Evolutionary conservation across 2,329 filamentous ascomycete species (phyloP), one percentile per base, ranked within the genome.

Genomic region (Colletotrichum cordylinicola): DNA sequence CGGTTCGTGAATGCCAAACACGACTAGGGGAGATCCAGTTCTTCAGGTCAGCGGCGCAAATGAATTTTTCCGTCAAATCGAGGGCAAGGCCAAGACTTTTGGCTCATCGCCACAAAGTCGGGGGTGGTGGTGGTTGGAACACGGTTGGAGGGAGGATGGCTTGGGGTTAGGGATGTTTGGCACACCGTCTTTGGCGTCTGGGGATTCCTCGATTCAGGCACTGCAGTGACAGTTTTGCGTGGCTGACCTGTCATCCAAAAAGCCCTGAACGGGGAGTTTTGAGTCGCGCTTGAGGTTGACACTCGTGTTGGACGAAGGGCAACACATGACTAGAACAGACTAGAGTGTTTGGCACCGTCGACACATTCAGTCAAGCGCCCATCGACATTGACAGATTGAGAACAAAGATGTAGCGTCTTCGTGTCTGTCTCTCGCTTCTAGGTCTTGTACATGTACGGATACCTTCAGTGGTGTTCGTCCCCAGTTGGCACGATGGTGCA

Each of bases 61-160:
- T 61, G 56, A 75, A 56, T 73, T 75, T 75, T 75, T 75, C 73
- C 73, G 56, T 75, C 73, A 75, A 75, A 73, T 75, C 18, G 24
- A 27, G 13, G 18, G 27, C 21, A n/a, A 64, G 43, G 73, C 73
- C 69, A 75, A 75, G 73, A 52, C 64, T 67, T 39, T 56, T 62
- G 70, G 64, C 37, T 21, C 43, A 48, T 56, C 43, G 73, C 56
- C 70, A 73, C 62, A 37, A 56, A 39, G 31, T 27, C 39, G 37
- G 56, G 56, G 37, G 67, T 62, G 33, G 31, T 55, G 33, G 56
- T 55, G 27, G 66, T 56, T 27, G 66, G 61, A 64, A 33, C 10
- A 37, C 29, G 29, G 18, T 24, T 31, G 27, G 55, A n/a, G n/a
- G 67, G 13, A 43, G 24, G 56, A 43, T 18, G 61, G 24, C 33